A percentile compares a stretch with the other conserved stretches of the same genome.
These are phyloP conservation scores for Melanomma pulvis-pyrius DNA, from an alignment of 495 filamentous ascomycete species.

Conservation along the genomic window DNA sequence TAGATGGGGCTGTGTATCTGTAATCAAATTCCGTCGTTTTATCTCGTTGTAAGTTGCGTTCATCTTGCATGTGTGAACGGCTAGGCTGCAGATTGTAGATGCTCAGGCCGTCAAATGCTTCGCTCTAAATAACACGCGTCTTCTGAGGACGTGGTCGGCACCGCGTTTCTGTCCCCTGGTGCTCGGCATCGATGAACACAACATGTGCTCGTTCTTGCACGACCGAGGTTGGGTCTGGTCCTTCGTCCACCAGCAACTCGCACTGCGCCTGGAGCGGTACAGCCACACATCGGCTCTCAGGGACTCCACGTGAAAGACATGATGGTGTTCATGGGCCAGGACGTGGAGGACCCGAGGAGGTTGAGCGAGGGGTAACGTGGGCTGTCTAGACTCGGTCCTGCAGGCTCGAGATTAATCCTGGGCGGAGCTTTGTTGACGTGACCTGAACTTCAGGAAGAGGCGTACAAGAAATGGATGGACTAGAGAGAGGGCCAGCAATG, in stretches of 20 bases:
- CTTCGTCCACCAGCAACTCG: slow-evolving; percentile 50
- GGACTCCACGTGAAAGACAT: slow-evolving; percentile 49
- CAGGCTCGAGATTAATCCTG: slow-evolving; percentile 56
- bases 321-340: slow-evolving; percentile 52
- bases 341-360: slow-evolving; percentile 49
- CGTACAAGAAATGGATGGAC: slow-evolving; percentile 51
- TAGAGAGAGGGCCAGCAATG: slow-evolving; percentile 20
- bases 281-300: slow-evolving; percentile 43
- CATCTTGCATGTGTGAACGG: too few species aligned
- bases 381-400: slow-evolving; percentile 56
- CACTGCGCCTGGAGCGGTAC: slow-evolving; percentile 42
- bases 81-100: too few species aligned
- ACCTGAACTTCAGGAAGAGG: slow-evolving; percentile 49
- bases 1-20: too few species aligned
- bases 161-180: slow-evolving; percentile 56
- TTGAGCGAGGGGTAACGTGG: slow-evolving; percentile 48
- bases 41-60: too few species aligned
- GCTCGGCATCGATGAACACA: slow-evolving; percentile 45
- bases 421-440: slow-evolving; percentile 58
- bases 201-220: slow-evolving; percentile 47
- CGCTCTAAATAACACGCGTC: too few species aligned
- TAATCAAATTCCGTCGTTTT: too few species aligned
- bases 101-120: too few species aligned
- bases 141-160: slow-evolving; percentile 53
- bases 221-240: slow-evolving; percentile 48